These are phyloP conservation scores for Tricholoma terreum DNA, from an alignment of 768 basidiomycete species.

Conservation along the genomic window DNA sequence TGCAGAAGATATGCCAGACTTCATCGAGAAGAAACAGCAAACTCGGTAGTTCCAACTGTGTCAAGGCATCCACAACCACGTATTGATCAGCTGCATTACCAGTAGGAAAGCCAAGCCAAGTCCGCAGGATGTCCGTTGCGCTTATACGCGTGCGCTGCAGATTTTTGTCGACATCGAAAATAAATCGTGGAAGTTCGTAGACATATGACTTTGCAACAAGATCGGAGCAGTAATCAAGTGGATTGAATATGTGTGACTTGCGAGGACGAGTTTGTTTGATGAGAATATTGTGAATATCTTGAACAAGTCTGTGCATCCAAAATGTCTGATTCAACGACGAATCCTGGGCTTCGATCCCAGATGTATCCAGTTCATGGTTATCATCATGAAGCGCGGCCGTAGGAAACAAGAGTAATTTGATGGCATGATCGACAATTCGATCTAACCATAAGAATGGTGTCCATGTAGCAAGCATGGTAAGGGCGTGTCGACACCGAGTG, in stretches of 20 bases:
- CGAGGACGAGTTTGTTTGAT: background rate
- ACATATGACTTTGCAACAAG: too few species aligned
- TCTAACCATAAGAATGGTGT: background rate
- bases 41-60: background rate
- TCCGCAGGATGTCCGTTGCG: background rate
- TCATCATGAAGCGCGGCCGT: too few species aligned
- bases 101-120: background rate
- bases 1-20: background rate
- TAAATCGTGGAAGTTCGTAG: too few species aligned
- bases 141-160: too few species aligned
- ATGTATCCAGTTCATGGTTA: background rate
- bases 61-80: background rate
- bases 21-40: background rate
- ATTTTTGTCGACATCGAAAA: too few species aligned
- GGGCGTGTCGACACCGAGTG: background rate
- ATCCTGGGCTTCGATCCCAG: too few species aligned
- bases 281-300: background rate
- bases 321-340: too few species aligned
- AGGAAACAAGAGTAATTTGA: too few species aligned
- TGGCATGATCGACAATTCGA: too few species aligned
- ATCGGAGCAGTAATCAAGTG: too few species aligned
- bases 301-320: too few species aligned
- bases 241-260: background rate
- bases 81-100: background rate
- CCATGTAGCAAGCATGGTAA: background rate